Percentiles rank a stretch among this genome's conserved stretches.
Conservation (phyloP, 768 basidiomycete species). For the Agaricus sinodeliciosus region DNA sequence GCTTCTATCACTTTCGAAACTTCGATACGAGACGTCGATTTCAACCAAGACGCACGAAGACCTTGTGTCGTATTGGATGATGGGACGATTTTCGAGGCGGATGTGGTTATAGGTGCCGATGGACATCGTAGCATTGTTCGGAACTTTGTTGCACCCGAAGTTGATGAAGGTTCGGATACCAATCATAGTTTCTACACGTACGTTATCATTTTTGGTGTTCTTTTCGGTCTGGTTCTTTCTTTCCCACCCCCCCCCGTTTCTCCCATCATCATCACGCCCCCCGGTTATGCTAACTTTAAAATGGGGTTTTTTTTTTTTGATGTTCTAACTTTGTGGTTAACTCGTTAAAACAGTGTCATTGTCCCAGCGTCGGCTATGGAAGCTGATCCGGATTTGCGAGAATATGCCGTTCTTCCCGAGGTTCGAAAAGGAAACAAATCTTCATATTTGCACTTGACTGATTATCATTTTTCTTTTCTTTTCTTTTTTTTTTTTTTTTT, state of each 20-base stretch:
- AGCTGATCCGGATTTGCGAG: slow-evolving; percentile 6
- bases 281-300: no score
- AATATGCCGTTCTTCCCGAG: slow-evolving; percentile 5
- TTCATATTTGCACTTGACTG: no score
- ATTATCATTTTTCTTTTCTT: no score
- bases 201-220: slow-evolving; percentile 10
- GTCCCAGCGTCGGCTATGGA: slow-evolving; percentile 20
- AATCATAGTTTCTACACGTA: slow-evolving; percentile 32
- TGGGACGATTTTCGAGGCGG: slow-evolving; percentile 31
- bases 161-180: slow-evolving; percentile 19
- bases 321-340: not conserved
- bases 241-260: no score
- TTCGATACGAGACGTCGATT: slow-evolving; percentile 20
- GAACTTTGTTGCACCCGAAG: slow-evolving; percentile 27
- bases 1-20: slow-evolving; percentile 29
- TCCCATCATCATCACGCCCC: no score
- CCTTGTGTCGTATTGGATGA: slow-evolving; percentile 24
- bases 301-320: no score
- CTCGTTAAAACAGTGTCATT: slow-evolving; percentile 21
- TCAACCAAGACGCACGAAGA: slow-evolving; percentile 19
- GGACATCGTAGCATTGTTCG: slow-evolving; percentile 35
- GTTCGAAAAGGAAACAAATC: not conserved
- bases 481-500: no score
- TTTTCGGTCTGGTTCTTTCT: no score
- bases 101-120: slow-evolving; percentile 48